Conservation (phyloP, 2,329 filamentous ascomycete species). For the Diaporthe longicolla region DNA sequence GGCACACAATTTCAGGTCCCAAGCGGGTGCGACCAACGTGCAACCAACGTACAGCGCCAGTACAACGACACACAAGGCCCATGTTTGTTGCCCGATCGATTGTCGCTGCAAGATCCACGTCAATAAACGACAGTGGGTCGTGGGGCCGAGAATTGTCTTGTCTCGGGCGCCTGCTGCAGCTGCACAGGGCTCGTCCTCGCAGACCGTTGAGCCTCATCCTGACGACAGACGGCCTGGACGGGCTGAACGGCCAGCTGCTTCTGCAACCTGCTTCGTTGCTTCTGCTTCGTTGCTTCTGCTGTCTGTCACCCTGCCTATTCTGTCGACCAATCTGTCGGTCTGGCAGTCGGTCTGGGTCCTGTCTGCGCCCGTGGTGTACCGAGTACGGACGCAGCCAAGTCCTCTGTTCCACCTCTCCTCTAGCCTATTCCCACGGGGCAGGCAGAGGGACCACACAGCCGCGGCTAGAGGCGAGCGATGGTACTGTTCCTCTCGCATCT, state of each 20-base stretch:
- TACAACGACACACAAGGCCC: slow-evolving; percentile 40
- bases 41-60: slow-evolving; percentile 25
- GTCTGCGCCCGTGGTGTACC: not conserved
- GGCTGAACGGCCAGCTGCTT: slow-evolving; percentile 17
- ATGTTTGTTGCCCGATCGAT: slow-evolving; percentile 23
- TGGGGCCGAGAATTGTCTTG: slow-evolving; percentile 20
- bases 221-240: too few species aligned
- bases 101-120: slow-evolving; percentile 37
- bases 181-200: slow-evolving; percentile 30
- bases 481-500: slow-evolving; percentile 24
- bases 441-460: slow-evolving; percentile 13
- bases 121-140: slow-evolving; percentile 35
- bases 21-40: slow-evolving; percentile 11
- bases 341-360: not conserved
- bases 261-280: not conserved
- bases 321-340: not conserved
- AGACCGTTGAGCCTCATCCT: slow-evolving; percentile 35
- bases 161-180: slow-evolving; percentile 28
- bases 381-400: slow-evolving; percentile 7
- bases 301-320: not conserved
- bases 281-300: not conserved
- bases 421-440: slow-evolving; percentile 1
- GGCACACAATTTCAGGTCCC: slow-evolving; percentile 8
- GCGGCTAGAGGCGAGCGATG: slow-evolving; percentile 27
- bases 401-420: slow-evolving; percentile 11